Base-by-base conservation (phyloP, 202 grass and related monocot genomes). In the Schoenoplectus triqueter region DNA sequence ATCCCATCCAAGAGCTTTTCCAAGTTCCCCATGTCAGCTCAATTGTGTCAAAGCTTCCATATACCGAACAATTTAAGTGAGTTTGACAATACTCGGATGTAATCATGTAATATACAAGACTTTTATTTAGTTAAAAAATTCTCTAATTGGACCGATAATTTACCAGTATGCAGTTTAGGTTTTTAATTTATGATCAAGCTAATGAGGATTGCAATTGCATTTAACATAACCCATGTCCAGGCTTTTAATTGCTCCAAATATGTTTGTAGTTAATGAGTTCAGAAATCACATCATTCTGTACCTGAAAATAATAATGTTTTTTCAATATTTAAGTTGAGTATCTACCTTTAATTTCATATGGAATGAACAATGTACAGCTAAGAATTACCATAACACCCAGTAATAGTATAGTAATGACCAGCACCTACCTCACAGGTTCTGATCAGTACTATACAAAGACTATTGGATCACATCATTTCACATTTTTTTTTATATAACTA, bases 1-100 rank as follows among this genome's bases (percentile, higher is more conserved):
- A 86, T 72, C 77, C 78, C 1, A 11, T 45, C 17, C 70, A 69
- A 8, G 62, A 79, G 11, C 87, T 97, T 57, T 94, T 89, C 73
- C 14, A 86, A 49, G 87, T 83, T 44, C 88, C 65, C 1, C 91
- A 92, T 81, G 64, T 59, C 2, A 93, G 89, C 61, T 45, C 47
- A 9, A 84, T 91, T 61, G 66, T 95, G 74, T 50, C 86, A 1
- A 91, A 77, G 69, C 90, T 97, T 40, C 85, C 86, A 2, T 88
- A 94, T 66, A 97, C 88, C 0, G 66, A 94, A 22, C 94, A 94
- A 84, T 97, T 97, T 76, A 84, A 79, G 88, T 90, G 71, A 72
- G 77, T 81, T 66, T 60, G 21, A 59, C n/a, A 75, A 55, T 54
- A 10, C 72, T 75, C 18, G 11, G 9, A 39, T 55, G 49, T 14